These are phyloP conservation scores for Pythium sp. DNA, from an alignment of 352 stramenopile species.

Conservation along the genomic window DNA sequence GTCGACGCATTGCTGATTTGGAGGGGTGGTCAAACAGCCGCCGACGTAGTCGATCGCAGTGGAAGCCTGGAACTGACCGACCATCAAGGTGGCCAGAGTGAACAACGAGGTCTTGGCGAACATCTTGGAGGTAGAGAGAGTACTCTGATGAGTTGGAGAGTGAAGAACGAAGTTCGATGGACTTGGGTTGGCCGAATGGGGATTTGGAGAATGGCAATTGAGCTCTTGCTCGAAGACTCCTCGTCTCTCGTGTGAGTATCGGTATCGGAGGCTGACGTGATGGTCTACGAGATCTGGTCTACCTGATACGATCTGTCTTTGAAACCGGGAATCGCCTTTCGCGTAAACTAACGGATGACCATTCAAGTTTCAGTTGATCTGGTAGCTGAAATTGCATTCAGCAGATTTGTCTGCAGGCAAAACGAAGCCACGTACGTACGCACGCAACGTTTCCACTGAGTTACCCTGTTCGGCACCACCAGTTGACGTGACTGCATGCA, in stretches of 20 bases:
- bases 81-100: too few species aligned
- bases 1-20: too few species aligned
- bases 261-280: neutral
- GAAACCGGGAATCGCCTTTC: neutral
- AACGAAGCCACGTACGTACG: neutral
- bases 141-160: too few species aligned
- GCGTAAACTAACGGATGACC: neutral
- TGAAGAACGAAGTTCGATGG: too few species aligned
- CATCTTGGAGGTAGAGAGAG: conserved; percentile 21
- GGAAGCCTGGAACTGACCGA: too few species aligned
- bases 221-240: neutral
- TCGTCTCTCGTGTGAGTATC: neutral
- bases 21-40: too few species aligned
- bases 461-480: neutral
- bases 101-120: too few species aligned
- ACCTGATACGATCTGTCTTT: neutral
- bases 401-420: neutral
- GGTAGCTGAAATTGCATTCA: neutral
- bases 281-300: neutral
- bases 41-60: too few species aligned
- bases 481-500: neutral
- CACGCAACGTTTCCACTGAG: neutral
- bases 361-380: neutral
- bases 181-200: too few species aligned
- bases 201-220: neutral